Conservation (phyloP, 352 stramenopile species). For the Aphanomyces invadans region DNA sequence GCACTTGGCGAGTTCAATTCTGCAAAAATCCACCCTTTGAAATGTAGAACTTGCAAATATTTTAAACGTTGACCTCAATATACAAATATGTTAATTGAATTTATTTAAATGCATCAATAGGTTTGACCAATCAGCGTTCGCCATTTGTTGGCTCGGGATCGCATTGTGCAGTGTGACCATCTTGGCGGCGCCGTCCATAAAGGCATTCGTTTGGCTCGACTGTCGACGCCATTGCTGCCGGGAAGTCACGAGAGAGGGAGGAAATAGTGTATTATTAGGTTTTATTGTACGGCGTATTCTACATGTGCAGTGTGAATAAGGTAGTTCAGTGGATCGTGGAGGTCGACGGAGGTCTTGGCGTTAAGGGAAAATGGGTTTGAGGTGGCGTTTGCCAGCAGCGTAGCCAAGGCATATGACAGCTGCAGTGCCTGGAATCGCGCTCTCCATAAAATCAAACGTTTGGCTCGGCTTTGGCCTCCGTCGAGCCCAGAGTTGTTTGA, state of each 20-base stretch:
- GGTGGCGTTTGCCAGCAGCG: conserved; percentile 12
- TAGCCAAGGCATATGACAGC: conserved; percentile 17
- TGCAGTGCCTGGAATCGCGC: not conserved
- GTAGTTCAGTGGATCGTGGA: too few species aligned
- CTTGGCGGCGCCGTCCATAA: too few species aligned
- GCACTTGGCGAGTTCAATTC: not conserved
- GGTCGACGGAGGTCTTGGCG: too few species aligned
- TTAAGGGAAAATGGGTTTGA: conserved; percentile 11
- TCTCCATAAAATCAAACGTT: conserved; percentile 5
- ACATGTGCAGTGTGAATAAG: conserved; percentile 1
- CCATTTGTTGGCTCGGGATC: not conserved
- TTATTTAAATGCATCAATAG: not conserved
- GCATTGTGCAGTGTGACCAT: not conserved
- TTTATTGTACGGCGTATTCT: conserved; percentile 6
- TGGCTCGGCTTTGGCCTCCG: conserved; percentile 10
- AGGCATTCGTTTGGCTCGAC: too few species aligned
- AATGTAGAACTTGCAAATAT: not conserved
- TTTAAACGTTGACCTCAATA: not conserved
- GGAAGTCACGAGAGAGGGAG: too few species aligned
- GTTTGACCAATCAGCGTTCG: not conserved
- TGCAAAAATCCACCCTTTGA: not conserved
- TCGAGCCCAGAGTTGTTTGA: conserved; percentile 9
- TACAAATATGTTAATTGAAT: not conserved
- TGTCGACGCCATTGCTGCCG: too few species aligned
- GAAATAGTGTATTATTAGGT: not conserved